Conservation (phyloP, 495 filamentous ascomycete species). For the Gamarada debralockiae region DNA sequence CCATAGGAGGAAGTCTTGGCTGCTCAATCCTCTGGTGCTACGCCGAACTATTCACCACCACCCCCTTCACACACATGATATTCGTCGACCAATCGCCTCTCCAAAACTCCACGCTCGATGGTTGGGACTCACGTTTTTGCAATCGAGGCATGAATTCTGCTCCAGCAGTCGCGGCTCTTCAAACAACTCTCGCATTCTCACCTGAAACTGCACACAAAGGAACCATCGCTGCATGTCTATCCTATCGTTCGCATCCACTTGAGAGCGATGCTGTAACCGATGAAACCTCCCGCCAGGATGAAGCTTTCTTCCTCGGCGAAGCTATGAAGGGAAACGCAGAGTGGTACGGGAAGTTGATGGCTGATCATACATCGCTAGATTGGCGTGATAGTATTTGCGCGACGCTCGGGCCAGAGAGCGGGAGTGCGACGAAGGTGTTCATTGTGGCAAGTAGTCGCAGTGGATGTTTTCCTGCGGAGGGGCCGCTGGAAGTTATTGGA, state of each 20-base stretch:
- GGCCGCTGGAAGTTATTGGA: constrained; percentile 34
- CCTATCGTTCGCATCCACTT: constrained; percentile 30
- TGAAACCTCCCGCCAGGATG: constrained; percentile 24
- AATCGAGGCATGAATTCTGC: constrained; percentile 38
- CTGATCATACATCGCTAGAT: constrained; percentile 43
- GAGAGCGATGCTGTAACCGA: constrained; percentile 2
- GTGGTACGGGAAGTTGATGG: constrained; percentile 40
- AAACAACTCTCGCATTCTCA: constrained; percentile 28
- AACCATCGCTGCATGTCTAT: constrained; percentile 36
- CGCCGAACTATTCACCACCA: constrained; percentile 34
- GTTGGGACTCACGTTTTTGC: constrained; percentile 27
- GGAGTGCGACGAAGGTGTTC: constrained; percentile 19
- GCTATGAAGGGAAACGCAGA: constrained; percentile 31
- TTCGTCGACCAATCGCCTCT: constrained; percentile 46
- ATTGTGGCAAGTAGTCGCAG: constrained; percentile 38
- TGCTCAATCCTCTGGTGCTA: constrained; percentile 44
- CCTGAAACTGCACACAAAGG: constrained; percentile 26
- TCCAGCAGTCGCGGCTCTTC: constrained; percentile 30
- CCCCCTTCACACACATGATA: constrained; percentile 30
- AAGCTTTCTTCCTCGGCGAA: constrained; percentile 36
- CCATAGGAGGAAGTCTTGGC: constrained; percentile 41
- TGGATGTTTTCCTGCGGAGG: constrained; percentile 41
- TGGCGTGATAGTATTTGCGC: constrained; percentile 38
- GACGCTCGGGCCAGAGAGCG: constrained; percentile 24
- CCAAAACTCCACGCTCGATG: constrained; percentile 32